Conservation (phyloP, 441 rosid genomes). For the Euphorbia schlechtendalii region DNA sequence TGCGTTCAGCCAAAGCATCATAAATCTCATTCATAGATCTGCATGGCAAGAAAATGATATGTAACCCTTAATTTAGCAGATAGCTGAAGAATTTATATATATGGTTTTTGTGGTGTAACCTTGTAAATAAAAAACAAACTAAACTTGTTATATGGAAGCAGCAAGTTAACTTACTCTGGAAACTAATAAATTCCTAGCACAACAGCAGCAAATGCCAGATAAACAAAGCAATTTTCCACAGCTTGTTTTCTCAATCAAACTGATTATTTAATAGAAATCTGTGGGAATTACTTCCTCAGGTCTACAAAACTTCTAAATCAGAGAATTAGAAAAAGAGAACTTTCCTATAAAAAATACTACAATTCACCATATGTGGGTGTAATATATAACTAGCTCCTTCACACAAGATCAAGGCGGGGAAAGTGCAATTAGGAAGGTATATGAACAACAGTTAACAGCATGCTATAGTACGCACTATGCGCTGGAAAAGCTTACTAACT, state of each 20-base stretch:
- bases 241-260: not conserved
- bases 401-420: not conserved
- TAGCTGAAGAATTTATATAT: not conserved
- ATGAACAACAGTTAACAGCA: not conserved
- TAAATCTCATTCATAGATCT: slow-evolving; percentile 80
- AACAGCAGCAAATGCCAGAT: not conserved
- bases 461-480: not conserved
- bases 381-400: not conserved
- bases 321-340: not conserved
- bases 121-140: not conserved
- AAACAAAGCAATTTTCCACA: not conserved
- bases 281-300: not conserved
- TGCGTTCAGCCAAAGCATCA: slow-evolving; percentile 56
- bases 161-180: not conserved
- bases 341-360: not conserved
- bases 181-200: not conserved
- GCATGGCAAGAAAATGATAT: slow-evolving; percentile 14
- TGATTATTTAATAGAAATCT: not conserved
- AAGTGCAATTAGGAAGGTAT: not conserved
- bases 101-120: too few relatives aligned
- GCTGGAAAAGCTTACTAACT: not conserved
- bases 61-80: not conserved
- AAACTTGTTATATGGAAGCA: not conserved
- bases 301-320: not conserved
- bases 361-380: not conserved